Percentiles rank a stretch among this genome's conserved stretches.
Conservation (phyloP, 257 asterid genomes). For the Knoxia roxburghii region DNA sequence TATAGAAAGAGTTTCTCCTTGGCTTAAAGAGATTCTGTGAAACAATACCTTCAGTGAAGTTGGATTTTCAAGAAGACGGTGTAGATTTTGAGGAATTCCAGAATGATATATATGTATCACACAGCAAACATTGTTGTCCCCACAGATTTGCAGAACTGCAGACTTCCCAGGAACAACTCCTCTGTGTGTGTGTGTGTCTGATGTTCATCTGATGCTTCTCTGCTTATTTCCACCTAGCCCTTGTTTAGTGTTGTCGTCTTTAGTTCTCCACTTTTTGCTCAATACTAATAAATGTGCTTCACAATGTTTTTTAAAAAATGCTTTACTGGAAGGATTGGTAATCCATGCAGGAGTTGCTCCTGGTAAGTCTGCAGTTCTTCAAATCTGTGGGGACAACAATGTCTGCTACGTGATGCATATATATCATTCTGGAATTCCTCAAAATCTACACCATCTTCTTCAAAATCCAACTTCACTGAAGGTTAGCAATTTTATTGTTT, state of each 20-base stretch:
- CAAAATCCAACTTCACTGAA: conserved; percentile 58
- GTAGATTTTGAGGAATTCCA: conserved; percentile 64
- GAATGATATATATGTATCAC: conserved; percentile 77
- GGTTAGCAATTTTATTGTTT: conserved; percentile 31
- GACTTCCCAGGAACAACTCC: conserved; percentile 82
- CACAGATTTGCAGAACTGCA: conserved; percentile 91
- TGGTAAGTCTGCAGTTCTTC: conserved; percentile 89
- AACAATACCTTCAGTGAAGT: conserved; percentile 52
- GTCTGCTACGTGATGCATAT: conserved; percentile 76
- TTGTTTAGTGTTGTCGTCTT: background rate
- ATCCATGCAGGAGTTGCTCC: conserved; percentile 60
- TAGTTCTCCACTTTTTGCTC: background rate
- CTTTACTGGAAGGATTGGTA: conserved; percentile 15
- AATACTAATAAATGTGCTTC: no score
- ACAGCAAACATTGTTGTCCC: conserved; percentile 51
- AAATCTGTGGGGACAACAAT: conserved; percentile 64
- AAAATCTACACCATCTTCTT: conserved; percentile 56
- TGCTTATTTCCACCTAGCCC: background rate
- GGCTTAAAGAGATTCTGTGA: background rate
- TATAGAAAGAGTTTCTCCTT: background rate
- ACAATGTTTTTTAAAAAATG: background rate
- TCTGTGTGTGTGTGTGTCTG: conserved; percentile 7
- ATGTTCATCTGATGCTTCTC: background rate
- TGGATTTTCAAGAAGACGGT: conserved; percentile 62
- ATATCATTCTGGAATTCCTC: conserved; percentile 69